Conservation (phyloP, 495 filamentous ascomycete species). For the Penicillium silybi region DNA sequence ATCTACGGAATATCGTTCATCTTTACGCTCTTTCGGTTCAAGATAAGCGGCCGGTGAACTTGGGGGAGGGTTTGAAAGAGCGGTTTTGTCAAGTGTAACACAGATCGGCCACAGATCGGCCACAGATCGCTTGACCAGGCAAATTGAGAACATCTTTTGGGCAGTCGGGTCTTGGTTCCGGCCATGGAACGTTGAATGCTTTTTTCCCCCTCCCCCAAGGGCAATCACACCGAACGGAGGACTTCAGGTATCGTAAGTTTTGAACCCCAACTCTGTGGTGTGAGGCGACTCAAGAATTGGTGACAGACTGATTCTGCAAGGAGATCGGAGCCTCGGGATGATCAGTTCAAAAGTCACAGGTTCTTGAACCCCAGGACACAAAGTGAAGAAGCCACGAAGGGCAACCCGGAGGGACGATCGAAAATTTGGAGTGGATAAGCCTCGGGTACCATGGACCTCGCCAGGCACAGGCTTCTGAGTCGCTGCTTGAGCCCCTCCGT, state of each 20-base stretch:
- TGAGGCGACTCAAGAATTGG: not conserved
- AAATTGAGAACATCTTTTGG: not conserved
- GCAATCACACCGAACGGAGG: not conserved
- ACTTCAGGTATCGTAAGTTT: not conserved
- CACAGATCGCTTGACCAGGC: not conserved
- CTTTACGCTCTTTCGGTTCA: not conserved
- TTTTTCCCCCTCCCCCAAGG: not conserved
- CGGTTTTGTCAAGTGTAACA: not conserved
- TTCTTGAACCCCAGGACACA: constrained; percentile 9
- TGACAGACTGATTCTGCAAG: not conserved
- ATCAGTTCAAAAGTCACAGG: constrained; percentile 7
- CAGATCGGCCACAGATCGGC: not conserved
- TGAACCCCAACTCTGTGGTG: not conserved
- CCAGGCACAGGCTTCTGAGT: constrained; percentile 17
- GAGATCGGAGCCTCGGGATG: constrained; percentile 1
- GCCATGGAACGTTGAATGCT: not conserved
- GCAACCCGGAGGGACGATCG: constrained; percentile 11
- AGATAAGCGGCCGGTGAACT: not conserved
- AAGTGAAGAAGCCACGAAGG: not conserved
- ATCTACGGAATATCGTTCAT: not conserved
- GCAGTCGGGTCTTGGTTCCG: not conserved
- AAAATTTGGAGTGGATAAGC: not conserved
- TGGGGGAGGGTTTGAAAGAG: not conserved
- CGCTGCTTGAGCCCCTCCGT: not conserved
- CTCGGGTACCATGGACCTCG: constrained; percentile 14